Conservation (phyloP, 2,329 filamentous ascomycete genomes). For the Nemania serpens region DNA sequence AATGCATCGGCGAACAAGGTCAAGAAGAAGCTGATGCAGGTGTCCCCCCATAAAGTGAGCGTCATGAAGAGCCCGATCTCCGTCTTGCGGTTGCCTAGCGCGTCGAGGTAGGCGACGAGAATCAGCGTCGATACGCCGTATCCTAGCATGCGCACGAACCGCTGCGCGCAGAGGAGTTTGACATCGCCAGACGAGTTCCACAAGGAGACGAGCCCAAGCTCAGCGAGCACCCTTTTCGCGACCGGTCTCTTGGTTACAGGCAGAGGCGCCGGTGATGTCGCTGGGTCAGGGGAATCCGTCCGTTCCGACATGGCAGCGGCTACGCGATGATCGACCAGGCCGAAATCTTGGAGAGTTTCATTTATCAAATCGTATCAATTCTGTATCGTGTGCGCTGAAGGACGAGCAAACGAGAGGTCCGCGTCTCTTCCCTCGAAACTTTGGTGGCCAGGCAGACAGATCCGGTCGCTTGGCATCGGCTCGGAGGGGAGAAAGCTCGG, state of each 20-base stretch:
- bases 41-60: slow-evolving; percentile 64
- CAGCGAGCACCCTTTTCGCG: slow-evolving; percentile 28
- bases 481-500: no score
- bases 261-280: neutral
- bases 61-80: slow-evolving; percentile 69
- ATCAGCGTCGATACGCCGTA: slow-evolving; percentile 64
- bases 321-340: no score
- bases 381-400: no score
- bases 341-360: no score
- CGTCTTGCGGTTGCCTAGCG: slow-evolving; percentile 54
- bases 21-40: slow-evolving; percentile 61
- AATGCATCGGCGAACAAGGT: slow-evolving; percentile 63
- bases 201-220: slow-evolving; percentile 53
- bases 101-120: slow-evolving; percentile 59
- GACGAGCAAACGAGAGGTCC: no score
- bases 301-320: neutral
- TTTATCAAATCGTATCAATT: no score
- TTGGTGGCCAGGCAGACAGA: no score
- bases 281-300: neutral
- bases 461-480: no score
- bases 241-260: neutral
- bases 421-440: no score
- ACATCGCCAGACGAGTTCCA: slow-evolving; percentile 51
- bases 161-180: slow-evolving; percentile 62
- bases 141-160: slow-evolving; percentile 66